These are phyloP conservation scores for Brassica napus DNA, from an alignment of 345 rosid species.

Conservation along the genomic window Da-Ae NC_063447.1:5454501-5455000, in stretches of 20 bases:
- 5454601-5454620: constrained; percentile 99
- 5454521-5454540: constrained; percentile 98
- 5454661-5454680: constrained; percentile 90
- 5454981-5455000: constrained; percentile 63
- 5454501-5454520: constrained; percentile 89
- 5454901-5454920: constrained; percentile 71
- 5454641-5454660: constrained; percentile 90
- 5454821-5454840: constrained; percentile 40
- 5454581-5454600: constrained; percentile 98
- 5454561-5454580: constrained; percentile 98
- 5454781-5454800: constrained; percentile 71
- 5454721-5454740: constrained; percentile 49
- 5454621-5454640: constrained; percentile 97
- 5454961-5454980: constrained; percentile 92
- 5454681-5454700: constrained; percentile 88
- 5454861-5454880: constrained; percentile 69
- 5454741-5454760: constrained; percentile 57
- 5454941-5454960: constrained; percentile 83
- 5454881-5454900: constrained; percentile 53
- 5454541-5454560: constrained; percentile 89
- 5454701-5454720: constrained; percentile 78
- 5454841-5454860: constrained; percentile 59
- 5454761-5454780: constrained; percentile 32
- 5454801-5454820: constrained; percentile 54
- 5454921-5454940: constrained; percentile 51